Conservation (phyloP, 495 filamentous ascomycete species). For the Hyaloscypha variabilis region DNA sequence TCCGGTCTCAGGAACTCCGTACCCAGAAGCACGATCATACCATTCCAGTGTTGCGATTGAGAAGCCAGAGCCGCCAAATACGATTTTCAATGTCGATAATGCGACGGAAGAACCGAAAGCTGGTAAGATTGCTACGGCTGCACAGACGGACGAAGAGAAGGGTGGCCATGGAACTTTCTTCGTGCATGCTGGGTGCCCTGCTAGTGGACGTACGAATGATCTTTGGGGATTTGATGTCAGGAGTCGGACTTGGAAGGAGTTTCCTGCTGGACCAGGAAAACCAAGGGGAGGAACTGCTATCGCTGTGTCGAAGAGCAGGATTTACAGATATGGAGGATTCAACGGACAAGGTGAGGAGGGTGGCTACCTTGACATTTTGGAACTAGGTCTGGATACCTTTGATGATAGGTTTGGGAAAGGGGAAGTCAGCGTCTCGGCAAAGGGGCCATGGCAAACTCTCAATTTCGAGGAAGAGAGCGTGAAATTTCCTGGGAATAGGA, state of each 20-base stretch:
- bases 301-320: conserved; percentile 51
- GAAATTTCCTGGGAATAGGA: conserved; percentile 40
- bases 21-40: conserved; percentile 47
- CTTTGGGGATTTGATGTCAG: conserved; percentile 72
- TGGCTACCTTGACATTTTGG: conserved; percentile 63
- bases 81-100: conserved; percentile 45
- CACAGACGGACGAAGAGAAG: conserved; percentile 44
- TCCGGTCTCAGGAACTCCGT: conserved; percentile 40
- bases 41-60: conserved; percentile 51
- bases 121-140: conserved; percentile 47
- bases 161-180: conserved; percentile 60
- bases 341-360: conserved; percentile 67
- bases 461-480: conserved; percentile 30
- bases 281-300: conserved; percentile 66
- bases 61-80: conserved; percentile 44
- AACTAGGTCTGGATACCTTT: conserved; percentile 46
- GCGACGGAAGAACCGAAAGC: conserved; percentile 46
- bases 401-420: conserved; percentile 16
- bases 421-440: conserved; percentile 22
- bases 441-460: conserved; percentile 27
- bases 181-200: conserved; percentile 71
- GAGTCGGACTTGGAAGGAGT: conserved; percentile 59
- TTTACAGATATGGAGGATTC: conserved; percentile 78
- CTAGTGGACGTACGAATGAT: conserved; percentile 60
- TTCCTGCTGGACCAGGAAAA: conserved; percentile 61